Evolutionary conservation across 2,329 filamentous ascomycete genomes (phyloP).

Genomic region (Colletotrichum incanum): DNA sequence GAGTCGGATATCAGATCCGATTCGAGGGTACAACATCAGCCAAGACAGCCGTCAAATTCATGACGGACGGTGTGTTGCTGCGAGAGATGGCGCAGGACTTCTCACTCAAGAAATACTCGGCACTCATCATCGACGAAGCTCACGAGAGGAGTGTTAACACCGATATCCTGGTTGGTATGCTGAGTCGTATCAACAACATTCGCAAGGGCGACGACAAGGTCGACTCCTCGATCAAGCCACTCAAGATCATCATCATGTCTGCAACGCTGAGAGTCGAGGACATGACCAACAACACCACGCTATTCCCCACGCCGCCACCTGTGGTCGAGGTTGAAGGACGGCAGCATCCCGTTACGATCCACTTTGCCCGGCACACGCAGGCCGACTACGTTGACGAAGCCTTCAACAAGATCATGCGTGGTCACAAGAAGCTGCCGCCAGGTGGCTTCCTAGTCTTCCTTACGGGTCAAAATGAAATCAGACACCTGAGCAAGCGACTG

Average conservation of each 20-base stretch:
- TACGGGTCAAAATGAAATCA: slow-evolving; percentile 94
- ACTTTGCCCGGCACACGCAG: slow-evolving; percentile 88
- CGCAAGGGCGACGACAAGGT: slow-evolving; percentile 82
- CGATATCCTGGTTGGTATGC: slow-evolving; percentile 97
- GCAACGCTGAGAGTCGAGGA: slow-evolving; percentile 93
- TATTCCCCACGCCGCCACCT: slow-evolving; percentile 86
- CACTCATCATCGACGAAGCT: slow-evolving; percentile 95
- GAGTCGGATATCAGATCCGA: slow-evolving; percentile 93
- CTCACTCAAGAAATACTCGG: slow-evolving; percentile 89
- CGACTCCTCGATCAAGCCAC: slow-evolving; percentile 78
- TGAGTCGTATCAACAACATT: slow-evolving; percentile 91
- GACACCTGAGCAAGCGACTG: slow-evolving; percentile 83
- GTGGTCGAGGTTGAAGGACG: slow-evolving; percentile 92
- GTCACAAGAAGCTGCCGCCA: slow-evolving; percentile 90
- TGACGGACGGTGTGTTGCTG: slow-evolving; percentile 97
- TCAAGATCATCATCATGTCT: slow-evolving; percentile 99
- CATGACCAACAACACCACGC: slow-evolving; percentile 84
- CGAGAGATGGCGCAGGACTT: slow-evolving; percentile 94
- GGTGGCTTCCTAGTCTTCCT: slow-evolving; percentile 95
- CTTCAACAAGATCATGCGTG: slow-evolving; percentile 88
- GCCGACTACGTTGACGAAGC: slow-evolving; percentile 93
- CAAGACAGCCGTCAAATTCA: slow-evolving; percentile 95
- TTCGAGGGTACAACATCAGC: slow-evolving; percentile 88
- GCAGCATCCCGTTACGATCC: slow-evolving; percentile 90
- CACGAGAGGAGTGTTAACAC: slow-evolving; percentile 98